Conservation (phyloP, 1,139 yeast species). For the Torulaspora pretoriensis region DNA sequence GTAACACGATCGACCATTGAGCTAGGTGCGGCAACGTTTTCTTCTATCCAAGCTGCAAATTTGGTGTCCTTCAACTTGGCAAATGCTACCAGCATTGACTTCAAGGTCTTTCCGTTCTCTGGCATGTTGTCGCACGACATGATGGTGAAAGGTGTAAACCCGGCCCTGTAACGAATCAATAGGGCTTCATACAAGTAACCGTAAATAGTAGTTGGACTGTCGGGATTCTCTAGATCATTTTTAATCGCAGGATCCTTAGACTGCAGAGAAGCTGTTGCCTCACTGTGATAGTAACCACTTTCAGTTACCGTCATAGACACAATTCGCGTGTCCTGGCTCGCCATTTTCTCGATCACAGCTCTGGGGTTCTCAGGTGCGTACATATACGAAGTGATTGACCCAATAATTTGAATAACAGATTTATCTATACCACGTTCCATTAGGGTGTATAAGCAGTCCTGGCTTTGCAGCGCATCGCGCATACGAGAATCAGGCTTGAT, state of each 20-base stretch:
- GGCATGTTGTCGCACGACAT: conserved; percentile 14
- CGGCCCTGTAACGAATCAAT: conserved; percentile 5
- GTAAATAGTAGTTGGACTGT: conserved; percentile 3
- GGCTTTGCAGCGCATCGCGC: conserved; percentile 10
- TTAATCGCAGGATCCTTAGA: conserved; percentile 6
- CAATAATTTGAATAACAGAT: conserved; percentile 1
- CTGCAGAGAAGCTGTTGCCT: conserved; percentile 7
- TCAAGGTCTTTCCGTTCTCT: conserved; percentile 10
- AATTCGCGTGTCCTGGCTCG: conserved; percentile 4
- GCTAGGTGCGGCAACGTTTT: conserved; percentile 9
- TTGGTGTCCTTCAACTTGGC: conserved; percentile 8
- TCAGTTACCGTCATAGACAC: conserved; percentile 8
- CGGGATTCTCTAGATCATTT: conserved; percentile 7
- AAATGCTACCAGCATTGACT: conserved; percentile 10
- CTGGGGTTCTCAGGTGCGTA: conserved; percentile 12
- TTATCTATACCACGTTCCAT: conserved; percentile 10
- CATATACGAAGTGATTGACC: conserved; percentile 9
- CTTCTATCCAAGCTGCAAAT: conserved; percentile 8
- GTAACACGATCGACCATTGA: conserved; percentile 14
- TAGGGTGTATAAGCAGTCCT: conserved; percentile 8
- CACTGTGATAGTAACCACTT: conserved; percentile 10
- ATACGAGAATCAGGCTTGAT: conserved; percentile 8
- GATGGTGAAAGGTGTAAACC: conserved; percentile 6
- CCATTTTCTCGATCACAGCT: conserved; percentile 9
- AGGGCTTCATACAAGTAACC: conserved; percentile 10